Evolutionary conservation across 768 basidiomycete species (phyloP), one percentile per base, ranked within the genome.

Genomic region (Suillus lakei): DNA sequence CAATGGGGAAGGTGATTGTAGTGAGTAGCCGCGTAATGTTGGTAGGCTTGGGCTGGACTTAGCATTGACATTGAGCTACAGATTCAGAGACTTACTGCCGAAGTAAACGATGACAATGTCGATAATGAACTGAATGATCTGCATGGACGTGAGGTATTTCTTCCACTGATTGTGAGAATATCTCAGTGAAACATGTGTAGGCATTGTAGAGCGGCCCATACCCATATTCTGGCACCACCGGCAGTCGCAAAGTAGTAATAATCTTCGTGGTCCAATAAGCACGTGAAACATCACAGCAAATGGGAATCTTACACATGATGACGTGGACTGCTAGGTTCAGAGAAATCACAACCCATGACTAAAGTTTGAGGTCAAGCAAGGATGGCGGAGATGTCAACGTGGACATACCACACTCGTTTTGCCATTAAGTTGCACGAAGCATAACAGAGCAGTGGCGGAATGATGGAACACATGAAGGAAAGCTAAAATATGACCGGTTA

Each of bases 181-280:
- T 15, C 18, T 30, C 6, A 2, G 41, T 71, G 60, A 68, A 65
- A 62, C 10, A 51, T 44, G 50, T 26, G 12, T 23, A 1, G 23
- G 44, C 38, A 60, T 26, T n/a, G 34, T 13, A 60, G 66, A 13
- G 26, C 53, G 4, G 1, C 23, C 76, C 84, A 61, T 79, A 96
- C 95, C 96, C 98, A 99, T 80, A 99, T 95, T 81, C 85, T 93
- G 74, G 91, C 92, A 67, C 98, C 98, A 73, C 97, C 95, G 60
- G 98, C 96, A 60, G 98, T 98, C 30, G 96, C 96, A 80, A 92
- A 99, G 82, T 99, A 99, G 82, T 99, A 99, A 79, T 99, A 99
- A 82, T 99, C 96, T 96, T 23, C 8, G 64, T 56, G 8, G 23
- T 28, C 26, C 21, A 23, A 39, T 56, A 34, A 62, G 32, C 16